A percentile compares a stretch with the other conserved stretches of the same genome.
Evolutionary conservation across 495 filamentous ascomycete species (phyloP).

Genomic region (Penicillium tannophilum): DNA sequence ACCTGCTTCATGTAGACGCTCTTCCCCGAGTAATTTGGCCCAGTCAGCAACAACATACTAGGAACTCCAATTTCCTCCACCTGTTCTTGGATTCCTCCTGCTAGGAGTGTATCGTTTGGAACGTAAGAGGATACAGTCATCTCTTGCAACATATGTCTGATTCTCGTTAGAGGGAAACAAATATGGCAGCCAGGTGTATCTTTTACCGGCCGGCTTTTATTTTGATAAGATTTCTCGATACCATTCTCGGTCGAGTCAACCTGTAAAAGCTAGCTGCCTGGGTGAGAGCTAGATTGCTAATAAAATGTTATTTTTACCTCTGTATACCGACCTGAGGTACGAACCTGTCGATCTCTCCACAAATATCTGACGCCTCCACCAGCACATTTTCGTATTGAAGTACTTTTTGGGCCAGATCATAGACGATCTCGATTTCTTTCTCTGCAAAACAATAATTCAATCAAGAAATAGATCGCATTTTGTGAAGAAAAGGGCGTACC

Average conservation of each 20-base stretch:
- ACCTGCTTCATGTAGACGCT: slow-evolving; percentile 94
- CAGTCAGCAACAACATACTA: slow-evolving; percentile 83
- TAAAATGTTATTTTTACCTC: slow-evolving; percentile 6
- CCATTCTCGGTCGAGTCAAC: slow-evolving; percentile 70
- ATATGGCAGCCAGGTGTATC: not conserved
- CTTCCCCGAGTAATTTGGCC: slow-evolving; percentile 96
- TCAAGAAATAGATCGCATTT: not conserved
- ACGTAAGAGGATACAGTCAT: slow-evolving; percentile 84
- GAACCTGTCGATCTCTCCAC: slow-evolving; percentile 82
- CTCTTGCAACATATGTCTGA: slow-evolving; percentile 84
- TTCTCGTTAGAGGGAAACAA: slow-evolving; percentile 16
- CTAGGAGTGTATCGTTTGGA: slow-evolving; percentile 73
- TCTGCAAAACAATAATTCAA: slow-evolving; percentile 51
- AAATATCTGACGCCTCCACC: slow-evolving; percentile 67
- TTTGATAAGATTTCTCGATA: slow-evolving; percentile 67
- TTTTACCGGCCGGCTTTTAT: slow-evolving; percentile 78
- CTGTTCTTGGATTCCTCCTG: slow-evolving; percentile 53
- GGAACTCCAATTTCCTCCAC: slow-evolving; percentile 37
- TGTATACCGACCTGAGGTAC: not conserved
- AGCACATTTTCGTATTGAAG: slow-evolving; percentile 71
- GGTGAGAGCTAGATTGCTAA: slow-evolving; percentile 77
- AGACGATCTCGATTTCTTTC: slow-evolving; percentile 86
- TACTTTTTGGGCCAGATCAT: slow-evolving; percentile 72
- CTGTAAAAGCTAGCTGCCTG: slow-evolving; percentile 76
- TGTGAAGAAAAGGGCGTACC: slow-evolving; percentile 50